These are phyloP conservation scores for Paradendryphiella salina DNA, from an alignment of 2,329 filamentous ascomycete genomes.

Conservation along the genomic window DNA sequence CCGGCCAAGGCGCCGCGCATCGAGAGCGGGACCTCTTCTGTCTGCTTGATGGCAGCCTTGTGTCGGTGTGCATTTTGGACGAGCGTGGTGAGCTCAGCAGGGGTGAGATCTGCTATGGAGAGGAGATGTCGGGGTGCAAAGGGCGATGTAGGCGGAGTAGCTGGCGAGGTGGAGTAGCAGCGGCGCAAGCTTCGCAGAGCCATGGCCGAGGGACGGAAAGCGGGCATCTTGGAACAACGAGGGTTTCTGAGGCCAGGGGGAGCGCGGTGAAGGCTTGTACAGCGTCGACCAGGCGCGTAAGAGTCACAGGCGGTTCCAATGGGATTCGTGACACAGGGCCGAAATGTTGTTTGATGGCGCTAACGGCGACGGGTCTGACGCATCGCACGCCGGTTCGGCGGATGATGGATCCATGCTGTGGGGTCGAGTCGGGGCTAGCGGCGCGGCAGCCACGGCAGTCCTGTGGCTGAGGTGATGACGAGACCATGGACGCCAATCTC, in stretches of 20 bases:
- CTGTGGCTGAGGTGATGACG: conserved; percentile 26
- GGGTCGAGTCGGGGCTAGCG: conserved; percentile 12
- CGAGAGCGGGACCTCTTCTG: conserved; percentile 60
- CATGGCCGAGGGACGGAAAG: conserved; percentile 34
- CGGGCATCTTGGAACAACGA: conserved; percentile 34
- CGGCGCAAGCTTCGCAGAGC: conserved; percentile 41
- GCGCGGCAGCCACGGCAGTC: conserved; percentile 11
- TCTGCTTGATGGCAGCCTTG: conserved; percentile 75
- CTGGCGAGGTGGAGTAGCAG: conserved; percentile 39
- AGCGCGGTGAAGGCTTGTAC: conserved; percentile 20
- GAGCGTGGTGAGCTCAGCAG: conserved; percentile 76
- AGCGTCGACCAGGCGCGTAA: neutral
- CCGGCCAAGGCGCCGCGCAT: conserved; percentile 68
- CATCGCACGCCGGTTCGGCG: conserved; percentile 3
- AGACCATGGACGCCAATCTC: conserved; percentile 6
- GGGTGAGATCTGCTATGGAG: conserved; percentile 83
- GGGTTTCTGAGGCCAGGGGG: neutral
- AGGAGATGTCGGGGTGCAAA: conserved; percentile 81
- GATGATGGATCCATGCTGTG: conserved; percentile 1
- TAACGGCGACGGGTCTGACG: conserved; percentile 8
- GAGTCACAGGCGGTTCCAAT: conserved; percentile 26
- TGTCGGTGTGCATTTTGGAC: conserved; percentile 78
- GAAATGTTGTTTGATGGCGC: conserved; percentile 26
- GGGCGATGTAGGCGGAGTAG: conserved; percentile 55
- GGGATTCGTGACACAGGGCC: conserved; percentile 3